A percentile compares a stretch with the other conserved stretches of the same genome.
Conservation (phyloP, 768 basidiomycete genomes). For the Pleurotus citrinopileatus region DNA sequence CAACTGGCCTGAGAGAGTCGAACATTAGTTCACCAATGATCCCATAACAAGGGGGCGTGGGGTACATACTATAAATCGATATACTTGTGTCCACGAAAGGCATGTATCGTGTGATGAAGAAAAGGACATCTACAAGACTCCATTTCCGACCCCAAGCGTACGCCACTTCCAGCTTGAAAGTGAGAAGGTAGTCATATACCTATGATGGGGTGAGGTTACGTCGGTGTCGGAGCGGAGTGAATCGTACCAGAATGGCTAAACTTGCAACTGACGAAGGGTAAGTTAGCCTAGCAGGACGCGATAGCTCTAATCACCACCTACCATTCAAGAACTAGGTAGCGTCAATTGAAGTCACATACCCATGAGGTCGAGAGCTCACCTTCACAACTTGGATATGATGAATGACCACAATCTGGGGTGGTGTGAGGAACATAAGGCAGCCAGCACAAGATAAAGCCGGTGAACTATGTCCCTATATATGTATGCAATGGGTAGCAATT, state of each 20-base stretch:
- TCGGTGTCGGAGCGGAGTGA: not conserved
- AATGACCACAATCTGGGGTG: not conserved
- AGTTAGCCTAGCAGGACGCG: not conserved
- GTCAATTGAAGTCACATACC: not conserved
- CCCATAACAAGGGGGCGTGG: not conserved
- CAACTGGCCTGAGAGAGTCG: not conserved
- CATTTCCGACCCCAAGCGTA: not conserved
- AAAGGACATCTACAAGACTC: not conserved
- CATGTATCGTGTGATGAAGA: not conserved
- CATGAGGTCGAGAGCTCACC: not conserved
- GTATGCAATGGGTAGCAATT: not conserved
- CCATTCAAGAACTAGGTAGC: not conserved
- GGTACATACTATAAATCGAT: constrained; percentile 3
- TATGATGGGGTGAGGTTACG: not conserved
- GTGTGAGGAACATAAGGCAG: not conserved
- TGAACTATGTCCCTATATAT: not conserved
- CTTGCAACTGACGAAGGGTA: not conserved
- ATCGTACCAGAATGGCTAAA: not conserved
- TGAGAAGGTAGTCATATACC: not conserved
- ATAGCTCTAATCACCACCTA: not conserved
- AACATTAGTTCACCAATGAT: not conserved
- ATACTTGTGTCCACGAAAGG: not conserved
- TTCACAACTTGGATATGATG: not conserved
- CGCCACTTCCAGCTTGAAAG: not conserved
- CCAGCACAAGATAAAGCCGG: not conserved